Evolutionary conservation across 768 basidiomycete species (phyloP).

Genomic region (Leucosporidium scottii): DNA sequence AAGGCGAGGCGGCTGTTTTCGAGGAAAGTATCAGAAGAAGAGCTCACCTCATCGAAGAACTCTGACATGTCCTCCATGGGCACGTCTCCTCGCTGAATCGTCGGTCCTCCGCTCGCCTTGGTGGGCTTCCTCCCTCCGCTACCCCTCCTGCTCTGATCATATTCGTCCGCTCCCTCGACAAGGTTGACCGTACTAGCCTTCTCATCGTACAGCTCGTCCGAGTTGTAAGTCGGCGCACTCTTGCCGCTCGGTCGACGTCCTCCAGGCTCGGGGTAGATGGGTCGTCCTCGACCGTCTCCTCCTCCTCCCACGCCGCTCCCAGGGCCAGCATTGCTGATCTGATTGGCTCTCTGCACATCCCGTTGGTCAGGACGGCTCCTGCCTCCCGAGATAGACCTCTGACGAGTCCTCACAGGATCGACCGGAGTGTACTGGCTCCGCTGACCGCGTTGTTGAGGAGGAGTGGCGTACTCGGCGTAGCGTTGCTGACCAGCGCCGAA

Average conservation of each 20-base stretch:
- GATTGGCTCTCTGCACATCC: background rate
- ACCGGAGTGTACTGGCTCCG: background rate
- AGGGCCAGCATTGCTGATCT: background rate
- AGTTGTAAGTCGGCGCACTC: too few species aligned
- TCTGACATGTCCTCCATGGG: constrained; percentile 22
- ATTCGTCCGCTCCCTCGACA: constrained; percentile 7
- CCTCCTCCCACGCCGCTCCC: background rate
- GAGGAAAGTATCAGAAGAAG: too few species aligned
- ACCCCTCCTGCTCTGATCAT: background rate
- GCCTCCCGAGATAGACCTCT: constrained; percentile 3
- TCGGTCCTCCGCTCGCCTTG: background rate
- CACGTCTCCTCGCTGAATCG: constrained; percentile 9
- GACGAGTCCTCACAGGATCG: constrained; percentile 3
- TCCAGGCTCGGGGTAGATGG: background rate
- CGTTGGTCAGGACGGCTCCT: background rate
- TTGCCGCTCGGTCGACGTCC: background rate
- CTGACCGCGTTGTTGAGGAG: background rate
- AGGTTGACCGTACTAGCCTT: constrained; percentile 17
- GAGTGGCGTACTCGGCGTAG: background rate
- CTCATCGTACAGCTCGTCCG: background rate
- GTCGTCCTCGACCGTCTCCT: background rate
- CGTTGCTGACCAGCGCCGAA: background rate
- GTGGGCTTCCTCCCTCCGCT: background rate
- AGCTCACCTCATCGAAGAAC: constrained; percentile 21
- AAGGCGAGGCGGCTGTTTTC: rapidly evolving